phyloP scores from a whole-genome alignment of 2,329 filamentous ascomycete species.

The Cadophora luteo-olivacea region DNA sequence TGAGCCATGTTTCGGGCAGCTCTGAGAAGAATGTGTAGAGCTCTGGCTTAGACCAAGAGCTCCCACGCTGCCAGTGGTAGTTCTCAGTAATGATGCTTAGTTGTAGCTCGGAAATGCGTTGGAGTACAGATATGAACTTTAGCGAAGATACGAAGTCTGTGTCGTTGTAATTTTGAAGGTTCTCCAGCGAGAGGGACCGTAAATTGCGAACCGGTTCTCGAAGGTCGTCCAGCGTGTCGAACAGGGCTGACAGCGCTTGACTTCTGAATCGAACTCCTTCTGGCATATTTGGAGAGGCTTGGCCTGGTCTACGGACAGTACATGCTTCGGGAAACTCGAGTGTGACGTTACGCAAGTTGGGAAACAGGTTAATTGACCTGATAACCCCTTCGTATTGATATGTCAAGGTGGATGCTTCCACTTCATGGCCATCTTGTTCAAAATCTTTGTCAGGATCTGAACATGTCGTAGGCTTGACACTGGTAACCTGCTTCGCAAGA shows the following conservation, averaged over 20 bases:
- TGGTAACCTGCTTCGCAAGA: not conserved
- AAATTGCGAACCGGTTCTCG: not conserved
- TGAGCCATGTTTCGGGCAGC: conserved; percentile 23
- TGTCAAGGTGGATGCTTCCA: not conserved
- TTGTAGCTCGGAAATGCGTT: conserved; percentile 13
- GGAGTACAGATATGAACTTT: conserved; percentile 4
- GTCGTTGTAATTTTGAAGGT: conserved; percentile 26
- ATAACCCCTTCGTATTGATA: not conserved
- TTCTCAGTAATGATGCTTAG: conserved; percentile 17
- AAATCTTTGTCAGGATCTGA: not conserved
- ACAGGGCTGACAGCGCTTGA: conserved; percentile 11
- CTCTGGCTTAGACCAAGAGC: not conserved
- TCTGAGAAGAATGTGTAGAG: conserved; percentile 25
- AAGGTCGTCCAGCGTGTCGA: conserved; percentile 12
- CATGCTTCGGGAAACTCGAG: conserved; percentile 21
- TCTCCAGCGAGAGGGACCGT: conserved; percentile 22
- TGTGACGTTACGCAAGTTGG: conserved; percentile 15
- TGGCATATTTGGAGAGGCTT: not conserved
- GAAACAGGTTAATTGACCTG: conserved; percentile 14
- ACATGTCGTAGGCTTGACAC: conserved; percentile 14
- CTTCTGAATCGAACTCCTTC: conserved; percentile 11
- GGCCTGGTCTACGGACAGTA: not conserved
- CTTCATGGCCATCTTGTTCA: not conserved
- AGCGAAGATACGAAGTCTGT: not conserved
- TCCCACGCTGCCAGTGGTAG: not conserved